Conservation (phyloP, 306 rosid species). For the Prosopis cineraria region DNA sequence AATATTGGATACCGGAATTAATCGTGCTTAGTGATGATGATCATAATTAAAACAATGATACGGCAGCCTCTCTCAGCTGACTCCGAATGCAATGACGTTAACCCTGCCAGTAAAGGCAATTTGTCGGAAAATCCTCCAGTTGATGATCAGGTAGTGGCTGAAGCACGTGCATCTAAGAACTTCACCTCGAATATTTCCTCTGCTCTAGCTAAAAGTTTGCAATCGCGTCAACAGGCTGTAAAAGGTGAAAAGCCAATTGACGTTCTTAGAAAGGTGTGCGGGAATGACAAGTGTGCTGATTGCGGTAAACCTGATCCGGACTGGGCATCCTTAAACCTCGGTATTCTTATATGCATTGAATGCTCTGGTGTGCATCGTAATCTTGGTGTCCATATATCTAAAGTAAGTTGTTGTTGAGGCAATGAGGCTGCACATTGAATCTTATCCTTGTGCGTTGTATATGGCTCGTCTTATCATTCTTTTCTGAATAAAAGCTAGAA, state of each 20-base stretch:
- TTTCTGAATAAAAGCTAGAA: constrained; percentile 8
- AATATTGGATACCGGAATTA: constrained; percentile 19
- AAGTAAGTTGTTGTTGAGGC: constrained; percentile 52
- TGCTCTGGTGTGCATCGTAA: constrained; percentile 89
- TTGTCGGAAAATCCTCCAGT: constrained; percentile 33
- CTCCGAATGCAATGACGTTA: constrained; percentile 35
- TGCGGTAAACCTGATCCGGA: constrained; percentile 86
- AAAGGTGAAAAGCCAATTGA: constrained; percentile 67
- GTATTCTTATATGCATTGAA: constrained; percentile 79
- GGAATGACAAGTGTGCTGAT: constrained; percentile 86
- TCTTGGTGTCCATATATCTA: constrained; percentile 86
- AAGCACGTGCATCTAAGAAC: constrained; percentile 39
- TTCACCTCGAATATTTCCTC: constrained; percentile 12
- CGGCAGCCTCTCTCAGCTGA: constrained; percentile 47
- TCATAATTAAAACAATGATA: constrained; percentile 24
- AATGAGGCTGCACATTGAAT: constrained; percentile 9
- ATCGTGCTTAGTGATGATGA: constrained; percentile 34
- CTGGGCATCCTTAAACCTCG: constrained; percentile 93
- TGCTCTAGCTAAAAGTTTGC: constrained; percentile 41
- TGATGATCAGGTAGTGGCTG: constrained; percentile 35
- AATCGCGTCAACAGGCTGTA: constrained; percentile 23
- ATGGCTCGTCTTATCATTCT: neutral
- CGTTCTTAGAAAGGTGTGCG: constrained; percentile 70
- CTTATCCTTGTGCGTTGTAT: neutral
- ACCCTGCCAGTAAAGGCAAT: constrained; percentile 25